Conservation (phyloP, 257 asterid species). For the Osmanthus fragrans region DNA sequence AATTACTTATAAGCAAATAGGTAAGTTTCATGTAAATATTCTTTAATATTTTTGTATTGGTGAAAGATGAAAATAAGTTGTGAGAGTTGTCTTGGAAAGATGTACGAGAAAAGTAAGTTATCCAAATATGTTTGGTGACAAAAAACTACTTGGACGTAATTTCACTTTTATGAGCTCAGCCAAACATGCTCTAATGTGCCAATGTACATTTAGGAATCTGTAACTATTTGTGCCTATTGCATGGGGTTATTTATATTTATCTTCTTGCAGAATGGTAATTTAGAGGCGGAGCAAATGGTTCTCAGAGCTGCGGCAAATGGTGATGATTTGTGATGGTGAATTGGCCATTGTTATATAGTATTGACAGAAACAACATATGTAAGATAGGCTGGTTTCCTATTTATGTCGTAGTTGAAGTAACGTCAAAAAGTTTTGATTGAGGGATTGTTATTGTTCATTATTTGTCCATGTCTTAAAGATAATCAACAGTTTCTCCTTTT, state of each 20-base stretch:
- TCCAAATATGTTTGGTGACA: no score
- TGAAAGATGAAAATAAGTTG: no score
- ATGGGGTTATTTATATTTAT: not conserved
- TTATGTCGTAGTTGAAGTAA: constrained; percentile 21
- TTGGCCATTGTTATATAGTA: constrained; percentile 10
- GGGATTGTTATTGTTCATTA: not conserved
- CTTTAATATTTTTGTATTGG: no score
- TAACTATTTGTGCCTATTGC: not conserved
- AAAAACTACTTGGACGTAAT: no score
- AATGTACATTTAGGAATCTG: not conserved
- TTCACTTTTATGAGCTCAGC: no score
- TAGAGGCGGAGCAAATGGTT: constrained; percentile 54
- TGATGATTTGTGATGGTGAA: constrained; percentile 43
- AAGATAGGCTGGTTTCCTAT: constrained; percentile 20
- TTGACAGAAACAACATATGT: constrained; percentile 11
- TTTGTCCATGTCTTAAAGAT: not conserved
- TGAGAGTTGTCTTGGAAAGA: no score
- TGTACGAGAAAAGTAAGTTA: no score
- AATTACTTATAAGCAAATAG: no score
- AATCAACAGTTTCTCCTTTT: not conserved
- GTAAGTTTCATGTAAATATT: no score
- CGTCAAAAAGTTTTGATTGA: constrained; percentile 9
- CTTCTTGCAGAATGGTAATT: constrained; percentile 42
- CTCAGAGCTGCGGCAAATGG: constrained; percentile 43
- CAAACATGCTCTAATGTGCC: not conserved